Base-by-base conservation (phyloP, 2,329 filamentous ascomycete genomes). In the Colletotrichum australisinense region DNA sequence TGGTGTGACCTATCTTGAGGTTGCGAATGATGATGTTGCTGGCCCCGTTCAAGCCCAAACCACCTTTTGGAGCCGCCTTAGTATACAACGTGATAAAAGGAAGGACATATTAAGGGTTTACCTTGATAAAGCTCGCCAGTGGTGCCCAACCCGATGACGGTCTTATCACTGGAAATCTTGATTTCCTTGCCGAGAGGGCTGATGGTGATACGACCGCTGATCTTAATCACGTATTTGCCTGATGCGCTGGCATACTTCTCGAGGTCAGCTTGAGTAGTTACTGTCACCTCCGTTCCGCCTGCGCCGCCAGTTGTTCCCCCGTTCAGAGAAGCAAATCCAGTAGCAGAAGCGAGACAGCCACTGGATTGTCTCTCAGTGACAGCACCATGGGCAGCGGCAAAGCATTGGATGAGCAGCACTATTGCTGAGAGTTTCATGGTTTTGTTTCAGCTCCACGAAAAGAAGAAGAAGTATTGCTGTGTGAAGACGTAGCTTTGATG, bases 281-380 rank as follows among this genome's bases (percentile, higher is more conserved):
- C 76, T 3, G 73, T 62, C 8, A 78, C 77, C 2, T 74, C 64
- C 8, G 76, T 72, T 0, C 77, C 77, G 1, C 77, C 77, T 0
- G 59, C 73, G 8, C 77, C 77, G 16, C 77, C 77, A 1, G 76
- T 78, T 2, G 77, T 78, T 5, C 77, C 77, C 11, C 76, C 77
- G 56, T 78, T 77, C 6, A 78, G 69, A 4, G 76, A 79, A 4
- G 77, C 76, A 30, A 79, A 78, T 1, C 77, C 77, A 5, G 75
- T 70, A 19, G 76, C 76, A 19, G 79, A 63, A 3, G 73, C 60
- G 5, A 63, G 53, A 32, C 69, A 67, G 1, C 66, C 59, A 22
- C 22, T 26, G 19, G 30, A 14, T 4, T 64, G 66, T 32, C 66
- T 64, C 26, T 60, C 53, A 6, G 35, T 16, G 5, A 69, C 59